phyloP scores from a whole-genome alignment of 148 eudicot species.

The Diospyros lotus region DNA sequence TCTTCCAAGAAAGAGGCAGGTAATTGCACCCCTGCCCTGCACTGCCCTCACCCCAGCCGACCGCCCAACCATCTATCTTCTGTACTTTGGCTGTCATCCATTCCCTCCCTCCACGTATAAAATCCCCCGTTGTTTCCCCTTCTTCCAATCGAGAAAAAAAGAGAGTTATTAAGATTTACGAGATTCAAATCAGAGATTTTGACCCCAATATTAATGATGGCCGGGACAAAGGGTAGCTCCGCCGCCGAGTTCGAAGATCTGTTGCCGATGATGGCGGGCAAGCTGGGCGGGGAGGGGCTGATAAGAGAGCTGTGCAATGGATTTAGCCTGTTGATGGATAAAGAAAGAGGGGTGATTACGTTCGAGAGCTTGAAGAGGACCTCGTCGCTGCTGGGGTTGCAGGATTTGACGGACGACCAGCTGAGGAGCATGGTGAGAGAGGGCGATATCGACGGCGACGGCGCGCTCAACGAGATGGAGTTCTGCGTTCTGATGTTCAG shows the following conservation, averaged over 20 bases:
- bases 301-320: slow-evolving; percentile 38
- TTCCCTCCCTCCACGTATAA: background rate
- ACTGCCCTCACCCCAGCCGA: slow-evolving; percentile 23
- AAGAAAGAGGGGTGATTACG: slow-evolving; percentile 29
- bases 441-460: slow-evolving; percentile 35
- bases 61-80: slow-evolving; percentile 10
- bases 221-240: background rate
- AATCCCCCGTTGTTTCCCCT: background rate
- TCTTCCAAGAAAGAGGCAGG: slow-evolving; percentile 20
- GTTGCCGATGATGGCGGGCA: slow-evolving; percentile 30
- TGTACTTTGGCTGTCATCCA: slow-evolving; percentile 24
- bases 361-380: slow-evolving; percentile 37
- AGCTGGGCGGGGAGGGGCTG: slow-evolving; percentile 37
- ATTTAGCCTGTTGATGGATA: slow-evolving; percentile 32
- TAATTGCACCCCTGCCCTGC: slow-evolving; percentile 1
- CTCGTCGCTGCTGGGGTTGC: slow-evolving; percentile 27
- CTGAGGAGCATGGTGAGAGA: slow-evolving; percentile 30
- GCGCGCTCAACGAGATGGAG: slow-evolving; percentile 37
- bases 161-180: too few relatives aligned
- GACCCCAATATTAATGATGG: background rate
- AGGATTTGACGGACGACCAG: slow-evolving; percentile 36
- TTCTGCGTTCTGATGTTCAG: slow-evolving; percentile 42
- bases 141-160: background rate
- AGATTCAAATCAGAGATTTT: too few relatives aligned
- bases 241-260: slow-evolving; percentile 22